phyloP scores from a whole-genome alignment of 2,329 filamentous ascomycete genomes.

The Ustilaginoidea virens region DNA sequence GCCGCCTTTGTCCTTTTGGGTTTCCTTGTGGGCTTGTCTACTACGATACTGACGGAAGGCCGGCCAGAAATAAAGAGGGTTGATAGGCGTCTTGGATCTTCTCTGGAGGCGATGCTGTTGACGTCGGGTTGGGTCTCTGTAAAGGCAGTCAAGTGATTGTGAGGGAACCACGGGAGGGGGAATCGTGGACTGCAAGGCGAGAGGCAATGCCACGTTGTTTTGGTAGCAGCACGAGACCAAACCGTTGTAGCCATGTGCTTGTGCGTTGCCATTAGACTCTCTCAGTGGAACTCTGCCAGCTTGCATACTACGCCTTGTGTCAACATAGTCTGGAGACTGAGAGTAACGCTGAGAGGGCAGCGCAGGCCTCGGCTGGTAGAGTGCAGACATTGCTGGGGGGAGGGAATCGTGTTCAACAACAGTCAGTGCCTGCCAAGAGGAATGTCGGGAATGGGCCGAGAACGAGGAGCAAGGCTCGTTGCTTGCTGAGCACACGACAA shows the following conservation, averaged over 20 bases:
- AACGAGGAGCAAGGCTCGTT: slow-evolving; percentile 13
- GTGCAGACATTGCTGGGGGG: slow-evolving; percentile 18
- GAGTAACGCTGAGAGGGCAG: slow-evolving; percentile 36
- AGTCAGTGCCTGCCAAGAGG: slow-evolving; percentile 11
- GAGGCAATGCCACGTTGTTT: slow-evolving; percentile 25
- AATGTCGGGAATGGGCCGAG: slow-evolving; percentile 16
- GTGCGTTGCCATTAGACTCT: slow-evolving; percentile 37
- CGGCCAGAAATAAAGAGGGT: slow-evolving; percentile 46
- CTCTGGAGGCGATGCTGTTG: slow-evolving; percentile 20
- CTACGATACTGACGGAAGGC: slow-evolving; percentile 51
- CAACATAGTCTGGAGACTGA: slow-evolving; percentile 29
- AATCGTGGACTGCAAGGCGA: slow-evolving; percentile 29
- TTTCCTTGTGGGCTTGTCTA: slow-evolving; percentile 48
- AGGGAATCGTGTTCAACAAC: too few species aligned
- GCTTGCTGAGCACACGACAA: slow-evolving; percentile 5
- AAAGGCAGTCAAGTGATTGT: slow-evolving; percentile 27
- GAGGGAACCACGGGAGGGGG: slow-evolving; percentile 36
- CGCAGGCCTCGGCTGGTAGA: slow-evolving; percentile 28
- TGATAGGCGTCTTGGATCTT: slow-evolving; percentile 24
- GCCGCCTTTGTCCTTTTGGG: slow-evolving; percentile 44
- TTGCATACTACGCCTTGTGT: slow-evolving; percentile 25
- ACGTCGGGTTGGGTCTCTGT: slow-evolving; percentile 20
- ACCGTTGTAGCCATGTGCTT: slow-evolving; percentile 25
- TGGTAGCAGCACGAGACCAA: slow-evolving; percentile 30
- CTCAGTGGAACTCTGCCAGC: slow-evolving; percentile 29